phyloP scores from a whole-genome alignment of 2,329 filamentous ascomycete genomes.

The Diaporthe ilicicola region DNA sequence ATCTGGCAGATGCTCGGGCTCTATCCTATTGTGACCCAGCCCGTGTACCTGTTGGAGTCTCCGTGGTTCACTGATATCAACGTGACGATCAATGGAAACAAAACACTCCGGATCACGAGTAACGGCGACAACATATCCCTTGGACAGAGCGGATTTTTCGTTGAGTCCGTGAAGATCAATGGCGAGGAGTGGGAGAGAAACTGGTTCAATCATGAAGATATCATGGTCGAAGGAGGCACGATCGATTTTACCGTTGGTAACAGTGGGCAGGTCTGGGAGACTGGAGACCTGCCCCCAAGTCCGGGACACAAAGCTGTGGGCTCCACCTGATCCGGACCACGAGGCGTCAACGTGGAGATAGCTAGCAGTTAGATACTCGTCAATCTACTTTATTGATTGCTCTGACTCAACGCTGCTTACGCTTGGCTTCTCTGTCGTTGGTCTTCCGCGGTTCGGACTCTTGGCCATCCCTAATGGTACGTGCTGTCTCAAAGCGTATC shows the following conservation, averaged over 20 bases:
- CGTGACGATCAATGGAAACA: conserved; percentile 59
- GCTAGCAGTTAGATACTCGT: no score
- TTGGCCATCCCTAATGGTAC: no score
- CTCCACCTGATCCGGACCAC: not conserved
- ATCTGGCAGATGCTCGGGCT: conserved; percentile 75
- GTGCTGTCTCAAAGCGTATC: no score
- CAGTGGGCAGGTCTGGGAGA: conserved; percentile 54
- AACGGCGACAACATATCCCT: conserved; percentile 45
- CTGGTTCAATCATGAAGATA: conserved; percentile 63
- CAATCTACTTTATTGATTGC: no score
- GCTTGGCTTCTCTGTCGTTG: no score
- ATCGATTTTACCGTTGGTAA: conserved; percentile 57
- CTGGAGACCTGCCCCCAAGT: conserved; percentile 58
- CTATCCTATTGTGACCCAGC: conserved; percentile 73
- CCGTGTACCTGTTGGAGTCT: conserved; percentile 75
- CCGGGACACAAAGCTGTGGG: conserved; percentile 41
- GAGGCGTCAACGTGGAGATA: not conserved
- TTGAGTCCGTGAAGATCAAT: conserved; percentile 63
- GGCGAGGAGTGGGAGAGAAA: conserved; percentile 59
- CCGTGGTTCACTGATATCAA: conserved; percentile 72
- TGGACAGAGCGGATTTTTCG: conserved; percentile 52
- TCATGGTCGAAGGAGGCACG: conserved; percentile 51
- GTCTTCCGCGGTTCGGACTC: no score
- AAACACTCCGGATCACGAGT: conserved; percentile 56
- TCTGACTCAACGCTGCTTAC: no score